Evolutionary conservation across 768 basidiomycete genomes (phyloP).

Genomic region (Termitomyces eurrhizus): DNA sequence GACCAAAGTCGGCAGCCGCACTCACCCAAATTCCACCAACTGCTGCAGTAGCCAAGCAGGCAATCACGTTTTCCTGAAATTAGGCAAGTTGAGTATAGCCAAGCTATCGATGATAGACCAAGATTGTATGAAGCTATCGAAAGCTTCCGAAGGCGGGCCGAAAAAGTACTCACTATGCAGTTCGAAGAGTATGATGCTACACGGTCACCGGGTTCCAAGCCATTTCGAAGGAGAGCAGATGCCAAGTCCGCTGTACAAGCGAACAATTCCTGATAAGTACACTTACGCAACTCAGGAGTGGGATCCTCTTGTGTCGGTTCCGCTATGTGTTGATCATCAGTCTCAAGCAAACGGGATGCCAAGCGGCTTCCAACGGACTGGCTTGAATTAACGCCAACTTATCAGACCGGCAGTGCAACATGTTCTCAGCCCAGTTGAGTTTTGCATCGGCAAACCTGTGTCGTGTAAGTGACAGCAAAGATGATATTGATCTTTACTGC

Average conservation of each 20-base stretch:
- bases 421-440: constrained; percentile 82
- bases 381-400: constrained; percentile 64
- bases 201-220: constrained; percentile 61
- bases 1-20: constrained; percentile 80
- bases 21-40: constrained; percentile 82
- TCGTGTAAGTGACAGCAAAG: constrained; percentile 8
- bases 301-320: constrained; percentile 55
- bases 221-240: constrained; percentile 50
- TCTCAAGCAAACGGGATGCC: constrained; percentile 4
- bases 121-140: background rate
- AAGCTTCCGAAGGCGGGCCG: background rate
- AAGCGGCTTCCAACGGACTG: constrained; percentile 41
- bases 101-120: constrained; percentile 9
- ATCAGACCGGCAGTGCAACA: constrained; percentile 55
- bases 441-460: constrained; percentile 53
- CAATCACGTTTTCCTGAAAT: constrained; percentile 60
- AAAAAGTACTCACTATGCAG: constrained; percentile 54
- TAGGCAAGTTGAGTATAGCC: background rate
- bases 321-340: constrained; percentile 34
- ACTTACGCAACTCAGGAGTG: constrained; percentile 37
- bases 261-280: constrained; percentile 60
- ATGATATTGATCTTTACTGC: constrained; percentile 9
- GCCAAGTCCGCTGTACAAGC: constrained; percentile 50
- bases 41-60: constrained; percentile 65
- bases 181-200: constrained; percentile 78